Evolutionary conservation across 352 stramenopile species (phyloP).

Genomic region (Globisporangium recalcitrans): DNA sequence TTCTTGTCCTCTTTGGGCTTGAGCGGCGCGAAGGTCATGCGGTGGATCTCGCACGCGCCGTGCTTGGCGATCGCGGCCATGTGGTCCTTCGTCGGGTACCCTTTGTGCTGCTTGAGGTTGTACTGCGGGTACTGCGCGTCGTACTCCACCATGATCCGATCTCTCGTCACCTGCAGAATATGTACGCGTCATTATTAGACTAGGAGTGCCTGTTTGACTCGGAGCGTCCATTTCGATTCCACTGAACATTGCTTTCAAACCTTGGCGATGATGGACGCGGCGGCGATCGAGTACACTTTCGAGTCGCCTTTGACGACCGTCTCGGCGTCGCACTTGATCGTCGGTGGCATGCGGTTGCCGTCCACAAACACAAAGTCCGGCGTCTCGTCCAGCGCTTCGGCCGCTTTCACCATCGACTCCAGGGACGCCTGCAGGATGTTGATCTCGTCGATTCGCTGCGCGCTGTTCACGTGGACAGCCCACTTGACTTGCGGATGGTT

Average conservation of each 20-base stretch:
- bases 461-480: slow-evolving; percentile 73
- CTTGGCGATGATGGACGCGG: slow-evolving; percentile 98
- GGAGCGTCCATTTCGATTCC: too few relatives aligned
- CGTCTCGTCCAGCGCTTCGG: slow-evolving; percentile 49
- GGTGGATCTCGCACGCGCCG: slow-evolving; percentile 93
- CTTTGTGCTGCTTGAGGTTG: slow-evolving; percentile 95
- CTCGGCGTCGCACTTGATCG: slow-evolving; percentile 83
- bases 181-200: neutral
- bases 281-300: slow-evolving; percentile 95
- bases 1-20: slow-evolving; percentile 62
- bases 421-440: slow-evolving; percentile 99
- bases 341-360: slow-evolving; percentile 92
- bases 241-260: slow-evolving; percentile 7
- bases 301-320: slow-evolving; percentile 94
- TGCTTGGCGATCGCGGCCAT: slow-evolving; percentile 82
- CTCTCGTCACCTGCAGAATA: slow-evolving; percentile 83
- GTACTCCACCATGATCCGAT: slow-evolving; percentile 96
- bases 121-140: slow-evolving; percentile 92
- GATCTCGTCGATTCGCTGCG: slow-evolving; percentile 95
- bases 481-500: slow-evolving; percentile 77
- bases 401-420: slow-evolving; percentile 91
- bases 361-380: slow-evolving; percentile 92
- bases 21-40: slow-evolving; percentile 94
- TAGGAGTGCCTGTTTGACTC: too few relatives aligned
- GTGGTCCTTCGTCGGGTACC: slow-evolving; percentile 94